phyloP scores from a whole-genome alignment of 495 filamentous ascomycete species.

The Letharia lupina region DNA sequence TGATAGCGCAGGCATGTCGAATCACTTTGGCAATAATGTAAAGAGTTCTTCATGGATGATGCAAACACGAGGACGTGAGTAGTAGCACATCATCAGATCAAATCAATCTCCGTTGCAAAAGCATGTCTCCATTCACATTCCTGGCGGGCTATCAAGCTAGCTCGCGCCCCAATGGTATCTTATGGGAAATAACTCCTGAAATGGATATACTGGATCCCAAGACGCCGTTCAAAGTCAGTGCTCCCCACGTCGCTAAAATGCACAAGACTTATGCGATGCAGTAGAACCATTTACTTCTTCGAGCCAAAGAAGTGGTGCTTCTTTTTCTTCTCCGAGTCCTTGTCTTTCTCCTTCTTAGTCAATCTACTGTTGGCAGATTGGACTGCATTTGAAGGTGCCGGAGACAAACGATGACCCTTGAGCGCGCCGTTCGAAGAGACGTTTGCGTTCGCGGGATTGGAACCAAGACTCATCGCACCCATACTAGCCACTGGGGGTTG shows the following conservation, averaged over 20 bases:
- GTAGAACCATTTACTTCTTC: conserved; percentile 37
- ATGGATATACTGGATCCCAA: neutral
- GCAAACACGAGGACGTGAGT: too few relatives aligned
- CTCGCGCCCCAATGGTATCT: conserved; percentile 9
- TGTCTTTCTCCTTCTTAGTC: conserved; percentile 46
- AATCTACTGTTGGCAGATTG: conserved; percentile 21
- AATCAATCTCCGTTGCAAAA: too few relatives aligned
- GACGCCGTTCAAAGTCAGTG: neutral
- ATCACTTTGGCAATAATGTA: too few relatives aligned
- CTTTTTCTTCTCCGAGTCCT: conserved; percentile 52
- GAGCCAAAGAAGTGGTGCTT: conserved; percentile 70
- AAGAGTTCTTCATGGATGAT: too few relatives aligned
- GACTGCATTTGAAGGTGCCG: conserved; percentile 5
- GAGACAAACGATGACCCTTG: conserved; percentile 11
- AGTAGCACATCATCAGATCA: too few relatives aligned
- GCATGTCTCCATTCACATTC: neutral
- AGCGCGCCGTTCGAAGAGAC: conserved; percentile 31
- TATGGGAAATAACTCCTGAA: neutral
- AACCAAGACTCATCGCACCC: conserved; percentile 48
- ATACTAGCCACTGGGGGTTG: conserved; percentile 51
- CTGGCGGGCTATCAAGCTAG: neutral
- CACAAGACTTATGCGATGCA: neutral
- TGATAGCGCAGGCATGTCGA: too few relatives aligned
- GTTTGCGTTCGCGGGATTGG: conserved; percentile 26
- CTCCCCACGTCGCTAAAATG: conserved; percentile 2